A percentile compares a stretch with the other conserved stretches of the same genome.
These are phyloP conservation scores for Eudorina sp. DNA, from an alignment of 139 green algal genomes.

Conservation along the genomic window DNA sequence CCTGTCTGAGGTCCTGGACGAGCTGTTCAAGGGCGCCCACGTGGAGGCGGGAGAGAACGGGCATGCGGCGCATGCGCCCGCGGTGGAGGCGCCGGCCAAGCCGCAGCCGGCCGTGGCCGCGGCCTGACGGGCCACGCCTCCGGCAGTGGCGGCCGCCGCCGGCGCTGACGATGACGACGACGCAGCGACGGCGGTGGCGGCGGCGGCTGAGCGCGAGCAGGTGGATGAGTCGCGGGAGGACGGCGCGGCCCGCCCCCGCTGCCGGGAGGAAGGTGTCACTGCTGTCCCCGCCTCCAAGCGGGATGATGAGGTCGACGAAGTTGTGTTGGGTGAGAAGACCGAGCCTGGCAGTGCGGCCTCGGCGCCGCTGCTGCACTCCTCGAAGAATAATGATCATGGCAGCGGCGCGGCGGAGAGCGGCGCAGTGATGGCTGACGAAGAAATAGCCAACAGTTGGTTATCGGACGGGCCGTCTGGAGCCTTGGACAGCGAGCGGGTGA, in stretches of 20 bases:
- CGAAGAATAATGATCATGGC: too few species aligned
- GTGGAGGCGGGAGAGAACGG: constrained; percentile 62
- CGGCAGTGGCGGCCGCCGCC: constrained; percentile 13
- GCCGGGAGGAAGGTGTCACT: not conserved
- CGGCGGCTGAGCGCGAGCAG: not conserved
- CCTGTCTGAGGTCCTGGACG: constrained; percentile 96
- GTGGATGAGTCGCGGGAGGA: not conserved
- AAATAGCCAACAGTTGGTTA: too few species aligned
- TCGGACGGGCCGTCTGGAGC: too few species aligned
- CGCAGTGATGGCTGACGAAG: too few species aligned
- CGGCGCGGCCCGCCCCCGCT: not conserved
- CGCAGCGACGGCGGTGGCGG: not conserved
- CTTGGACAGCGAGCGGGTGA: too few species aligned
- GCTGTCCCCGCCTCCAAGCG: not conserved
- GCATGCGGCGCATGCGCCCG: not conserved
- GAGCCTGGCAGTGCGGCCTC: too few species aligned
- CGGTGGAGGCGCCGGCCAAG: not conserved
- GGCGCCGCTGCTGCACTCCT: too few species aligned
- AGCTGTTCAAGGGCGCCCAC: constrained; percentile 93
- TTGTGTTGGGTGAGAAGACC: too few species aligned
- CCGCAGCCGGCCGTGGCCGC: constrained; percentile 28
- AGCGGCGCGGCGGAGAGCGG: too few species aligned
- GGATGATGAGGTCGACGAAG: not conserved
- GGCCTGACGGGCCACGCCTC: constrained; percentile 39
- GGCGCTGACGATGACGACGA: not conserved